A percentile compares a stretch with the other conserved stretches of the same genome.
Evolutionary conservation across 352 stramenopile species (phyloP).

Genomic region (Globisporangium lucens): DNA sequence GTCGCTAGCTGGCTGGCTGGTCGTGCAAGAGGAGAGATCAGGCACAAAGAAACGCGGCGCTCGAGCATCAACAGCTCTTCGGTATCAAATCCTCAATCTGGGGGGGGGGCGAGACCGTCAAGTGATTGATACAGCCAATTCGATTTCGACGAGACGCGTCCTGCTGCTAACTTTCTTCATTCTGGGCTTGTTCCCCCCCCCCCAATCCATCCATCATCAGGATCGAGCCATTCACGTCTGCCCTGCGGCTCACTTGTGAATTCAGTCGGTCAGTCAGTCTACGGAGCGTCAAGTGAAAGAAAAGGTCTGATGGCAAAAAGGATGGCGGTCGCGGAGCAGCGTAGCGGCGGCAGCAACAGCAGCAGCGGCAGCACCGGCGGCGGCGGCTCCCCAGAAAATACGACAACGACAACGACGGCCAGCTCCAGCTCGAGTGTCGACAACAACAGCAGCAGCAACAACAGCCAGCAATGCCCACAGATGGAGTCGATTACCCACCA

Average conservation of each 20-base stretch:
- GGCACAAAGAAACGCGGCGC: slow-evolving; percentile 4
- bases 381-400: background rate
- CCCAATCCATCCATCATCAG: background rate
- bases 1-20: background rate
- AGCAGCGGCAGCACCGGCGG: background rate
- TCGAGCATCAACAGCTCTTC: background rate
- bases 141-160: background rate
- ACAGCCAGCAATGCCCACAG: slow-evolving; percentile 1
- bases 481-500: slow-evolving; percentile 9
- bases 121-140: background rate
- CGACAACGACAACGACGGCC: background rate
- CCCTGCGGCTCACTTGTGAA: background rate
- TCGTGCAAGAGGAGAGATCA: background rate
- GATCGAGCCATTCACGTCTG: background rate
- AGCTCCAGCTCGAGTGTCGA: background rate
- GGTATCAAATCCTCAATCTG: background rate
- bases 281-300: background rate
- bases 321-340: background rate
- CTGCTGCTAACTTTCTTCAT: background rate
- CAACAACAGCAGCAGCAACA: background rate
- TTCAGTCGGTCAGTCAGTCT: background rate
- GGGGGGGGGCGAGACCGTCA: background rate
- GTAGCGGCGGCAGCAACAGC: background rate
- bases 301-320: background rate
- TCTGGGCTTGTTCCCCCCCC: background rate